Evolutionary conservation across 164 flowering plant genomes (phyloP).

Genomic region (Nymphaea colorata): DNA sequence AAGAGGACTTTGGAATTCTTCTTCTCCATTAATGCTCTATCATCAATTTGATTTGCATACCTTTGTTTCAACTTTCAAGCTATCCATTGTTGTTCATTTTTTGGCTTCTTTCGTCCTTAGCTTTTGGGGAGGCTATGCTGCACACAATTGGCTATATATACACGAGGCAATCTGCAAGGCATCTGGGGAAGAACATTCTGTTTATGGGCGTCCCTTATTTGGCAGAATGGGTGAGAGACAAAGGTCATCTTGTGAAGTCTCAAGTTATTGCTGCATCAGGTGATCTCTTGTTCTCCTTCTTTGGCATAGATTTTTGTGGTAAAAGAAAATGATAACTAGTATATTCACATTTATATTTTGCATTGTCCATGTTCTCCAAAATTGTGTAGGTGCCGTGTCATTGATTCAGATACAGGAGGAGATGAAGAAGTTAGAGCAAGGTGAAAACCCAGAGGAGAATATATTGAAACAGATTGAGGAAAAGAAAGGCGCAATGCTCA

Average conservation of each 20-base stretch:
- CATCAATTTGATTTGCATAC: neutral
- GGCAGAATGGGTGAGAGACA: conserved; percentile 95
- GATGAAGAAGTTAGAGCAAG: conserved; percentile 41
- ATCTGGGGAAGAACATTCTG: conserved; percentile 63
- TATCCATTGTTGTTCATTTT: neutral
- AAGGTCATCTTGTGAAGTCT: conserved; percentile 78
- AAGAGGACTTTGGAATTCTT: too few relatives aligned
- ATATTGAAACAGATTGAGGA: conserved; percentile 48
- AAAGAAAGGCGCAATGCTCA: conserved; percentile 60
- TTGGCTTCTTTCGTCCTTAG: conserved; percentile 22
- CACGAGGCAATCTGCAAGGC: conserved; percentile 76
- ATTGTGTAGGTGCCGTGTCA: conserved; percentile 53
- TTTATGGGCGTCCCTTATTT: conserved; percentile 78
- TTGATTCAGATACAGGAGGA: conserved; percentile 66
- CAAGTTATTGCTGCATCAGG: conserved; percentile 91
- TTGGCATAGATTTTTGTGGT: neutral
- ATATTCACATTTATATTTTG: too few relatives aligned
- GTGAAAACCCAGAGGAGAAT: conserved; percentile 48
- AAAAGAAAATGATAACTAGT: too few relatives aligned
- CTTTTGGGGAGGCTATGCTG: conserved; percentile 96
- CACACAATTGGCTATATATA: conserved; percentile 94
- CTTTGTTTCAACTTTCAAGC: neutral
- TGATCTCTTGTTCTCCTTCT: conserved; percentile 8
- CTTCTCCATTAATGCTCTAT: too few relatives aligned
- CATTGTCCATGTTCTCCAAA: too few relatives aligned